These are phyloP conservation scores for Amanita rubescens DNA, from an alignment of 768 basidiomycete genomes.

Conservation along the genomic window DNA sequence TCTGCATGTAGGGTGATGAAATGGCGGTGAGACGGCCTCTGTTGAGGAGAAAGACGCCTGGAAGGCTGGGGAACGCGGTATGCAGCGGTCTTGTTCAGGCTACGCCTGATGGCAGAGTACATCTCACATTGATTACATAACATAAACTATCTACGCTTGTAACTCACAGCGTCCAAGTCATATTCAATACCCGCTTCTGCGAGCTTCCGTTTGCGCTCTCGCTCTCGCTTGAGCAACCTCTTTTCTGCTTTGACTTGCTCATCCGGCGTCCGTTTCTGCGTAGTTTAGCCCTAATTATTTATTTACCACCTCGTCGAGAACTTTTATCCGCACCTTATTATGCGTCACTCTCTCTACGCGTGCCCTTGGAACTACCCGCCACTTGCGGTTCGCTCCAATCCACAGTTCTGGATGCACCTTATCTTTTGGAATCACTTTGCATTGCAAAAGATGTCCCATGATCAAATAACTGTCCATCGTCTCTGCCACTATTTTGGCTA, in stretches of 20 bases:
- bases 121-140: slow-evolving; percentile 1
- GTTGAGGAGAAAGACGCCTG: slow-evolving; percentile 23
- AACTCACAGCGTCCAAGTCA: slow-evolving; percentile 72
- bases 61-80: slow-evolving; percentile 3
- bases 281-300: background rate
- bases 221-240: slow-evolving; percentile 70
- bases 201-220: slow-evolving; percentile 71
- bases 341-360: slow-evolving; percentile 66
- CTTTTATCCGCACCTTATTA: slow-evolving; percentile 57
- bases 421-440: slow-evolving; percentile 85
- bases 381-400: slow-evolving; percentile 96
- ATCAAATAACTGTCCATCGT: slow-evolving; percentile 99
- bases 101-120: background rate
- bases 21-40: slow-evolving; percentile 46
- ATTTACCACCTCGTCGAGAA: background rate
- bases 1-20: slow-evolving; percentile 45
- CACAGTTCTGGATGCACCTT: slow-evolving; percentile 90
- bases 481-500: slow-evolving; percentile 93
- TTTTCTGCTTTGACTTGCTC: slow-evolving; percentile 58
- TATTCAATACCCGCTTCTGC: slow-evolving; percentile 81
- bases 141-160: slow-evolving; percentile 22
- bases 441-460: slow-evolving; percentile 87
- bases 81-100: background rate
- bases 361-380: slow-evolving; percentile 67
- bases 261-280: slow-evolving; percentile 65